Percentiles rank a stretch among this genome's conserved stretches.
Conservation (phyloP, 768 basidiomycete species). For the Asterophora parasitica region DNA sequence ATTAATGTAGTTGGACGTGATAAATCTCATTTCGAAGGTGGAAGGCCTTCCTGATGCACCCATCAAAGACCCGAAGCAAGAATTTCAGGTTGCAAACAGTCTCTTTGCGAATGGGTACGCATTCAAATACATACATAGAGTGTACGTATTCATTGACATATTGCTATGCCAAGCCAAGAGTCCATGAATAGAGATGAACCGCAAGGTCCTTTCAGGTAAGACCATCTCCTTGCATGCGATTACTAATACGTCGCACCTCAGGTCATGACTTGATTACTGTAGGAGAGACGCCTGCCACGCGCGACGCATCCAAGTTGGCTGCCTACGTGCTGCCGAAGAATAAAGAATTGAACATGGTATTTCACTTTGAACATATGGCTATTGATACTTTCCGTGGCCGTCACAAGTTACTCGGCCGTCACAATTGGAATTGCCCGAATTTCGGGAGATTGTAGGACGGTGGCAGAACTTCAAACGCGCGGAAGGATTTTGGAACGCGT, state of each 20-base stretch:
- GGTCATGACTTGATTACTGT: constrained; percentile 62
- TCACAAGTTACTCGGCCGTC: constrained; percentile 34
- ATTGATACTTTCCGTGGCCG: constrained; percentile 43
- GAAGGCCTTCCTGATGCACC: constrained; percentile 64
- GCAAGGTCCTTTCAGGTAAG: constrained; percentile 55
- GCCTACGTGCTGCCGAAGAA: constrained; percentile 51
- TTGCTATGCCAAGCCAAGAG: constrained; percentile 50
- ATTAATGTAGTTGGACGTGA: constrained; percentile 57
- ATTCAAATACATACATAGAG: too few relatives aligned
- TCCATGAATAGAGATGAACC: constrained; percentile 72
- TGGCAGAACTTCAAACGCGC: constrained; percentile 60
- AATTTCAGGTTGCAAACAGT: constrained; percentile 50
- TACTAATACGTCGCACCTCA: too few relatives aligned
- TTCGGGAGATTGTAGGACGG: constrained; percentile 40
- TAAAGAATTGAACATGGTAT: constrained; percentile 62
- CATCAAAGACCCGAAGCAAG: constrained; percentile 42
- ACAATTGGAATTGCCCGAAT: constrained; percentile 49
- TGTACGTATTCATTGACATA: too few relatives aligned
- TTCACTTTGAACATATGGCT: constrained; percentile 60
- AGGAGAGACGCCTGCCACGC: constrained; percentile 59
- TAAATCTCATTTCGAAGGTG: constrained; percentile 63
- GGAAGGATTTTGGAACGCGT: constrained; percentile 67
- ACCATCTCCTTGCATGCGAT: constrained; percentile 28
- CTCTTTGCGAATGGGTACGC: constrained; percentile 65
- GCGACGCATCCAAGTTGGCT: constrained; percentile 45